These are phyloP conservation scores for Crucihimalaya himalaica DNA, from an alignment of 345 rosid genomes.

Conservation along the genomic window DNA sequence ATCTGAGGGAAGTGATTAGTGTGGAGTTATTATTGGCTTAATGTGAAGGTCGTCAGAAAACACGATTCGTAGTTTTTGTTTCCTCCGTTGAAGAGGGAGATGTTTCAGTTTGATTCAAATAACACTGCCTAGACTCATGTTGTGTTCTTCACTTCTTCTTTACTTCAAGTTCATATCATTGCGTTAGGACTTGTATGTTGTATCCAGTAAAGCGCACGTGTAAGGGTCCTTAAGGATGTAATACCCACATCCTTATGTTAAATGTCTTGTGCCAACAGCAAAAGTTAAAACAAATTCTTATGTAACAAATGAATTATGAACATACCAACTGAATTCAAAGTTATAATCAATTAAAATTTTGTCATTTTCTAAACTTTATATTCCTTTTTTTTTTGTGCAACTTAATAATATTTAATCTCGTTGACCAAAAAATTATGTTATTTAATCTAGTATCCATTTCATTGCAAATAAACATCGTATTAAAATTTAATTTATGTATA, in stretches of 20 bases:
- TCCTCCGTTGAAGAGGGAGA: neutral
- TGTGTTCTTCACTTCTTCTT: conserved; percentile 10
- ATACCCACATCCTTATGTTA: too few relatives aligned
- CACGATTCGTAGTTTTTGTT: neutral
- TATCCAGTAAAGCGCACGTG: too few relatives aligned
- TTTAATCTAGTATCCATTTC: neutral
- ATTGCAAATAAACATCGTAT: neutral
- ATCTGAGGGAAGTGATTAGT: neutral
- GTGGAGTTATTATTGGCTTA: neutral
- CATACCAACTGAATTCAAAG: conserved; percentile 34
- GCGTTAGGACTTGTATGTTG: too few relatives aligned
- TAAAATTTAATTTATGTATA: too few relatives aligned
- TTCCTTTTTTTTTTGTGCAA: conserved; percentile 14
- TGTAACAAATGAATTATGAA: conserved; percentile 39
- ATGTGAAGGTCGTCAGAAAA: neutral
- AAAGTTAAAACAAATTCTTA: too few relatives aligned
- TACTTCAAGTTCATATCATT: neutral
- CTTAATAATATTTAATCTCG: conserved; percentile 5
- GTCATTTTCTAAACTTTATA: conserved; percentile 18
- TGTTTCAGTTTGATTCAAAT: conserved; percentile 12
- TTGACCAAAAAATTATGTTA: conserved; percentile 9
- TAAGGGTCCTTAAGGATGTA: too few relatives aligned
- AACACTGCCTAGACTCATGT: neutral
- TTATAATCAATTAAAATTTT: neutral
- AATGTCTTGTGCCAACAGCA: too few relatives aligned